Conservation (phyloP, 371 early-diverging fungal genomes). For the Circinella umbellata region DNA sequence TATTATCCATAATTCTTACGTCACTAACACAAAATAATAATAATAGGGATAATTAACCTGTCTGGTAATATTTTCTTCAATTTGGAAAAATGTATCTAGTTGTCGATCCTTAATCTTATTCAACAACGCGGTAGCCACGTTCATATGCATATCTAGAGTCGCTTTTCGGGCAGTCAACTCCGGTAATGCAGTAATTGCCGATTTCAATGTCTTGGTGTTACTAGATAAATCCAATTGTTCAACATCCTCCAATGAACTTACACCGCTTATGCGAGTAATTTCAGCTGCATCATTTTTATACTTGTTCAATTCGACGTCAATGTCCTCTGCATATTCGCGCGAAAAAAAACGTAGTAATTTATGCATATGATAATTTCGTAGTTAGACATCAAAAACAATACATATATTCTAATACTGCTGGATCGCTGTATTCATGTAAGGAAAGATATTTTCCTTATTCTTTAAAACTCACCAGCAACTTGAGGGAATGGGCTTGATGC, state of each 20-base stretch:
- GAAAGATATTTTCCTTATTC: neutral
- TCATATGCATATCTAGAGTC: slow-evolving; percentile 98
- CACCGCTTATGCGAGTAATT: slow-evolving; percentile 87
- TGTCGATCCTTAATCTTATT: slow-evolving; percentile 93
- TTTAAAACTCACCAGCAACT: slow-evolving; percentile 76
- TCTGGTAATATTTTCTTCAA: slow-evolving; percentile 87
- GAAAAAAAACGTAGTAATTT: neutral
- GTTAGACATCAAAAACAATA: no score
- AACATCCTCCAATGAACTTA: slow-evolving; percentile 85
- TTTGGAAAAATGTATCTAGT: slow-evolving; percentile 92
- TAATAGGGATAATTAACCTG: slow-evolving; percentile 33
- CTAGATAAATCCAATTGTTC: slow-evolving; percentile 72
- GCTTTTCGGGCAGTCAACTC: slow-evolving; percentile 96
- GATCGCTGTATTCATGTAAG: no score
- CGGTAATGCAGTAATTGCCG: slow-evolving; percentile 93
- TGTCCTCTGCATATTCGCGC: slow-evolving; percentile 63
- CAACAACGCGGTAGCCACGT: slow-evolving; percentile 93
- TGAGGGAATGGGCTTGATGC: slow-evolving; percentile 96
- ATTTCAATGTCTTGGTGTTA: slow-evolving; percentile 86
- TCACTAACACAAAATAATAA: no score
- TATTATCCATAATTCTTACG: neutral
- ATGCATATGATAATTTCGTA: no score
- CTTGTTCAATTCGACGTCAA: slow-evolving; percentile 87
- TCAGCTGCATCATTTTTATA: slow-evolving; percentile 95
- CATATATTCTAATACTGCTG: no score